Percentiles rank a stretch among this genome's conserved stretches.
These are phyloP conservation scores for Rhinocladiella similis DNA, from an alignment of 2,329 filamentous ascomycete genomes.

Conservation along the genomic window DNA sequence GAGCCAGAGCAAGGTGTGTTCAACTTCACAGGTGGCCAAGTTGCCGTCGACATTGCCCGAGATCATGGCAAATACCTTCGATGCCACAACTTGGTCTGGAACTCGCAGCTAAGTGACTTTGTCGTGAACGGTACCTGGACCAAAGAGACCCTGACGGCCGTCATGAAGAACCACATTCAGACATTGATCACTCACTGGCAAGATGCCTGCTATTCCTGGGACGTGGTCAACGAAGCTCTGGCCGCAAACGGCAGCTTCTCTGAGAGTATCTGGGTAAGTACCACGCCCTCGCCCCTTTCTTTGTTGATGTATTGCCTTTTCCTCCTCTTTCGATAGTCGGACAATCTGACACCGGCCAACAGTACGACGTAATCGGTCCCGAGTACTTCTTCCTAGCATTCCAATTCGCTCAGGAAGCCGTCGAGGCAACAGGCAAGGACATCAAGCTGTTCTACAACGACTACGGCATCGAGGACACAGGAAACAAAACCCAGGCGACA, in stretches of 20 bases:
- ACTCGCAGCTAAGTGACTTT: constrained; percentile 51
- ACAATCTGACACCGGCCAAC: neutral
- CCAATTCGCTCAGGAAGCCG: constrained; percentile 41
- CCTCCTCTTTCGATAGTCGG: too few relatives aligned
- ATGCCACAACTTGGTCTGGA: constrained; percentile 62
- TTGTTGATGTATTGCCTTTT: too few relatives aligned
- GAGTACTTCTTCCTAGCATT: constrained; percentile 50
- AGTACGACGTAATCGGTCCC: constrained; percentile 43
- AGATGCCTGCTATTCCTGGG: constrained; percentile 41
- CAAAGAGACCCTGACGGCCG: constrained; percentile 55
- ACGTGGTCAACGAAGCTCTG: constrained; percentile 45
- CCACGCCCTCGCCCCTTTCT: too few relatives aligned
- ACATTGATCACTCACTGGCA: constrained; percentile 39
- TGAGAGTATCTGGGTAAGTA: constrained; percentile 37
- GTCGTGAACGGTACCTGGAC: constrained; percentile 57
- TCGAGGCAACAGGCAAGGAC: constrained; percentile 30
- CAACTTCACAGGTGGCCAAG: constrained; percentile 59
- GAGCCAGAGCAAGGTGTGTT: constrained; percentile 60
- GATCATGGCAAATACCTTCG: constrained; percentile 52
- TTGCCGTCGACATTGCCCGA: constrained; percentile 42
- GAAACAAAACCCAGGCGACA: constrained; percentile 38
- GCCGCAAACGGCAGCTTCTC: constrained; percentile 42
- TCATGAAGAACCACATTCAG: constrained; percentile 51
- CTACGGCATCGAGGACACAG: constrained; percentile 43
- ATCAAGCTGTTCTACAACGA: constrained; percentile 49